Conservation (phyloP, 805 yeast species). For the Komagataella populi region DNA sequence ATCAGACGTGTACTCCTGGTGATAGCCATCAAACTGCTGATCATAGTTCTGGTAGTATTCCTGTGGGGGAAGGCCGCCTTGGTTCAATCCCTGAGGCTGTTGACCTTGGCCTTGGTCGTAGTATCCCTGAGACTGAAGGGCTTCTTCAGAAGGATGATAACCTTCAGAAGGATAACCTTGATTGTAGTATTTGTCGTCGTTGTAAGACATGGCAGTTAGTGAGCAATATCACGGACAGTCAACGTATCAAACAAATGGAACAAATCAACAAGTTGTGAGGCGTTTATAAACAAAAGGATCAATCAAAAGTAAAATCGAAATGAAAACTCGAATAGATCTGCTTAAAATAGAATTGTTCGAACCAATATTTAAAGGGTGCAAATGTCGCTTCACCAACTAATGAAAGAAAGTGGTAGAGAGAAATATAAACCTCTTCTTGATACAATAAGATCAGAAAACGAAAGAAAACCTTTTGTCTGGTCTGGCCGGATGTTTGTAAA, state of each 20-base stretch:
- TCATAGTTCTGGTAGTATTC: conserved; percentile 31
- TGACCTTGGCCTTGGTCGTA: conserved; percentile 13
- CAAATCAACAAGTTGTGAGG: neutral
- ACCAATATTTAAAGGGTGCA: neutral
- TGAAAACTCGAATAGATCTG: neutral
- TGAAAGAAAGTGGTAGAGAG: neutral
- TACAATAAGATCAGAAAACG: neutral
- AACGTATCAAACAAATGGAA: neutral
- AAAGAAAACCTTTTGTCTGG: neutral
- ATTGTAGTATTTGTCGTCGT: conserved; percentile 39
- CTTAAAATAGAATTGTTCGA: neutral
- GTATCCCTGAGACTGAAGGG: conserved; percentile 11
- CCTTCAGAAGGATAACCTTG: conserved; percentile 17
- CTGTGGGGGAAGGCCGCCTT: conserved; percentile 2
- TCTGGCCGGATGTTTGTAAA: neutral
- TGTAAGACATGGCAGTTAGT: conserved; percentile 37
- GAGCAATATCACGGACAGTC: neutral
- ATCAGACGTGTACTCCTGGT: conserved; percentile 15
- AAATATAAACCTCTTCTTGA: neutral
- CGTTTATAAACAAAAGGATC: neutral
- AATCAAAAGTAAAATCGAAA: conserved; percentile 1
- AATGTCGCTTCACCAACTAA: neutral
- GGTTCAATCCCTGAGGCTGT: conserved; percentile 7
- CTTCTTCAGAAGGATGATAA: conserved; percentile 11
- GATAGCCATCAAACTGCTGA: conserved; percentile 18